Evolutionary conservation across 2,329 filamentous ascomycete genomes (phyloP), one percentile per base, ranked within the genome.

Genomic region (Xylaria arbuscula): DNA sequence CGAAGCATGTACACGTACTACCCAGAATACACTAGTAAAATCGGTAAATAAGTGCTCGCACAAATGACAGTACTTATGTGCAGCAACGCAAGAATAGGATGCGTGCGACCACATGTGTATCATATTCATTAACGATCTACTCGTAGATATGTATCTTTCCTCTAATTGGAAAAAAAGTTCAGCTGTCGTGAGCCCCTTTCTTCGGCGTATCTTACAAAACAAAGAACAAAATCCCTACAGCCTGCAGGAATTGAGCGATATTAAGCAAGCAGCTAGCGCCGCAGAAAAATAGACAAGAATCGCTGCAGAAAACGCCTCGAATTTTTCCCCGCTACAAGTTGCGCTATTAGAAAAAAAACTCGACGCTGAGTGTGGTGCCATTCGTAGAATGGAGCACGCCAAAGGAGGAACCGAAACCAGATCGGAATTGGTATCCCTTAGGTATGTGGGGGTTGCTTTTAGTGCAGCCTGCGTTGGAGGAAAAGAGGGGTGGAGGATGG

Each of bases 321-420:
- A 50, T 32, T 58, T 48, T 61, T 42, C 53, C 17, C 61, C n/a
- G 42, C 42, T 57, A 58, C 50, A 28, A 38, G 28, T 19, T 38
- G 38, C 51, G 51, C 62, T 58, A 54, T 62, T 5, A 28, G 28
- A 45, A 15, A 47, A 47, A 62, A 24, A 34, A 15, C 15, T 28
- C 13, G 48, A 6, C 10, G 56, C 40, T 47, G 42, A 38, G n/a
- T 17, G 55, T 67, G 51, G 61, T 57, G 64, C 58, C 64, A 70
- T 70, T 48, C 36, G 47, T 62, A 22, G 55, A 65, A 58, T 55
- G 56, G 45, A 67, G 64, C 68, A 64, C 68, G 65, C 60, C 57
- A 67, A 28, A 42, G 38, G 28, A 34, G 19, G 56, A 40, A 54
- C 54, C 22, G 32, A 45, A 45, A 7, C 38, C 51, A 61, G 47